A percentile compares a stretch with the other conserved stretches of the same genome.
phyloP scores from a whole-genome alignment of 1,284 basidiomycete genomes.

The Testicularia cyperi region DNA sequence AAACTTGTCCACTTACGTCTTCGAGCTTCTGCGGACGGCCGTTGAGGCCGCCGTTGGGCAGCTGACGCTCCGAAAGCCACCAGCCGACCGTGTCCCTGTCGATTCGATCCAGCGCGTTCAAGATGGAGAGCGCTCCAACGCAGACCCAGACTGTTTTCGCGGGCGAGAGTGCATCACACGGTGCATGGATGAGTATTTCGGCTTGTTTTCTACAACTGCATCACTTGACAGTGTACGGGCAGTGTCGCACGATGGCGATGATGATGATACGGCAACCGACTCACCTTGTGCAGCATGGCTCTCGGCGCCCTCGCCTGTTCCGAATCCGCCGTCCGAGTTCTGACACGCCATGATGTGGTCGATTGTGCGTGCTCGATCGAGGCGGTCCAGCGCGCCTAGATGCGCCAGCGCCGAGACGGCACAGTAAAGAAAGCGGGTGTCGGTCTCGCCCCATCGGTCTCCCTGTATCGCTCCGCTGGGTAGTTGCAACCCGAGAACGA shows the following conservation, averaged over 20 bases:
- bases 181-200: too few relatives aligned
- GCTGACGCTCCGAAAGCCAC: constrained; percentile 91
- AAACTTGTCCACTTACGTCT: constrained; percentile 69
- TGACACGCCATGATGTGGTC: constrained; percentile 74
- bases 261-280: too few relatives aligned
- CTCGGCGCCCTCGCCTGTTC: constrained; percentile 78
- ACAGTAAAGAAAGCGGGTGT: constrained; percentile 89
- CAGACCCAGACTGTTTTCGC: constrained; percentile 81
- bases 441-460: constrained; percentile 83
- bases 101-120: constrained; percentile 71
- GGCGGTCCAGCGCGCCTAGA: constrained; percentile 66
- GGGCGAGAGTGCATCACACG: too few relatives aligned
- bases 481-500: constrained; percentile 73
- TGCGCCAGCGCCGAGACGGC: constrained; percentile 79
- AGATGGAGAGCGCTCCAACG: constrained; percentile 79
- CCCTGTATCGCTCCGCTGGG: constrained; percentile 80
- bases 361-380: constrained; percentile 67
- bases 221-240: too few relatives aligned
- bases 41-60: constrained; percentile 89
- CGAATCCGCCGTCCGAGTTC: constrained; percentile 97
- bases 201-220: too few relatives aligned
- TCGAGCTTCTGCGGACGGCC: constrained; percentile 96
- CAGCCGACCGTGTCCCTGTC: constrained; percentile 68
- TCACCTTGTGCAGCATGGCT: constrained; percentile 87
- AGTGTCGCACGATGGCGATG: too few relatives aligned